Percentiles rank a stretch among this genome's conserved stretches.
Conservation (phyloP, 2,329 filamentous ascomycete species). For the Alternaria alternata region DNA sequence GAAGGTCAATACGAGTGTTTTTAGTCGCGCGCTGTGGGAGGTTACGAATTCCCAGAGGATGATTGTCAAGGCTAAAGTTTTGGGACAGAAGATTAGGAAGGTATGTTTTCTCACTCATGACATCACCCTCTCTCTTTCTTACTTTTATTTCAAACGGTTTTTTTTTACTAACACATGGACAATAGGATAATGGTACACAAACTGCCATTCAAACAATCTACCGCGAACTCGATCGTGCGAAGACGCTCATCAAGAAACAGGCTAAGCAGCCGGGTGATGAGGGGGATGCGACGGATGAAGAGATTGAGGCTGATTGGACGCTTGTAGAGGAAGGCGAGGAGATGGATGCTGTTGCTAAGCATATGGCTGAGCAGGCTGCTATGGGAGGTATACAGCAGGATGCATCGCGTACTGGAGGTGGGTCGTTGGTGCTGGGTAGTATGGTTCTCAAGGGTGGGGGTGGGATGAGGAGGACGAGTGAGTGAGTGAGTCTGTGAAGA, state of each 20-base stretch:
- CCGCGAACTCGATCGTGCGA: constrained; percentile 92
- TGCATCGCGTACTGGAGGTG: constrained; percentile 18
- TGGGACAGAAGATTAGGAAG: constrained; percentile 87
- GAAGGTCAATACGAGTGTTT: constrained; percentile 85
- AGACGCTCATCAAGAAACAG: constrained; percentile 76
- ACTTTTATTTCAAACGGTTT: no score
- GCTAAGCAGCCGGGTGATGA: constrained; percentile 34
- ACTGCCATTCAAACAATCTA: constrained; percentile 92
- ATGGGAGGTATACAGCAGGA: neutral
- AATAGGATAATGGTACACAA: constrained; percentile 86
- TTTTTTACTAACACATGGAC: neutral
- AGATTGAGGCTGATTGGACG: constrained; percentile 88
- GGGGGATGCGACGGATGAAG: constrained; percentile 62
- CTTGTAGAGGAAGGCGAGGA: constrained; percentile 73
- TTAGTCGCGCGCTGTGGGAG: constrained; percentile 88
- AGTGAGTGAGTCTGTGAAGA: neutral
- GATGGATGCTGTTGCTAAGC: constrained; percentile 23
- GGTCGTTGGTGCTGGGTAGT: constrained; percentile 40
- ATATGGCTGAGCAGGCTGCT: constrained; percentile 31
- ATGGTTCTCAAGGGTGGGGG: constrained; percentile 41
- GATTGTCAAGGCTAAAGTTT: constrained; percentile 80
- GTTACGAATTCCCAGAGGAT: constrained; percentile 90
- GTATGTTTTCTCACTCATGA: constrained; percentile 58
- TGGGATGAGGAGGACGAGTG: neutral
- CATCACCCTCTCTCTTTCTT: no score